phyloP scores from a whole-genome alignment of 2,329 filamentous ascomycete species.

The Fusarium beomiforme region DNA sequence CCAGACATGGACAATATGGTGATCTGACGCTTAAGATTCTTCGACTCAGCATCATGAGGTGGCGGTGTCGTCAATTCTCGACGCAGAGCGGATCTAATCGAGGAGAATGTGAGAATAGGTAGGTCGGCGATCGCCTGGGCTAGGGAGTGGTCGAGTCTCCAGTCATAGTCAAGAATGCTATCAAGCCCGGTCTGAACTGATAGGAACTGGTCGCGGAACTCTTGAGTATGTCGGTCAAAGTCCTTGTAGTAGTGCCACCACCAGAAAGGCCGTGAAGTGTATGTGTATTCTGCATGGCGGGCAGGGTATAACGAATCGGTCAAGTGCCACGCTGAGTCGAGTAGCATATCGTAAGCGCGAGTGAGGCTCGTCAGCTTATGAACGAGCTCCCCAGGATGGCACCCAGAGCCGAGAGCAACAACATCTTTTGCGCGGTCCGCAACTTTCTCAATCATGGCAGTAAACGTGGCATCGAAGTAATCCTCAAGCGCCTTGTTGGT shows the following conservation, averaged over 20 bases:
- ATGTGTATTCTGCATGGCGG: slow-evolving; percentile 48
- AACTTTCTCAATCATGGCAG: slow-evolving; percentile 29
- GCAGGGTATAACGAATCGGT: slow-evolving; percentile 48
- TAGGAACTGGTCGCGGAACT: slow-evolving; percentile 45
- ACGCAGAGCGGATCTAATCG: slow-evolving; percentile 42
- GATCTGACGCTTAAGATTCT: slow-evolving; percentile 50
- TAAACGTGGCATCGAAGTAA: slow-evolving; percentile 47
- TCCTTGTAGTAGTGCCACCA: slow-evolving; percentile 54
- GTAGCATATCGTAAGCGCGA: slow-evolving; percentile 48
- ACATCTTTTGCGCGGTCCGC: slow-evolving; percentile 27
- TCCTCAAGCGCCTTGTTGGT: slow-evolving; percentile 43
- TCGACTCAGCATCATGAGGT: slow-evolving; percentile 46
- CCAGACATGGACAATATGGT: slow-evolving; percentile 51
- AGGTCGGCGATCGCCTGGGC: slow-evolving; percentile 50
- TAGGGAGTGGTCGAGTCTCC: slow-evolving; percentile 46
- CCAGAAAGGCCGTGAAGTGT: slow-evolving; percentile 51
- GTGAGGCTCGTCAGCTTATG: slow-evolving; percentile 33
- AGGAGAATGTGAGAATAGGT: slow-evolving; percentile 47
- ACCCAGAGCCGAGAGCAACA: not conserved
- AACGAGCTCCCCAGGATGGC: slow-evolving; percentile 17
- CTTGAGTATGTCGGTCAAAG: slow-evolving; percentile 43
- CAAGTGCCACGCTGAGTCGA: slow-evolving; percentile 51
- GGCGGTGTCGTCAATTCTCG: slow-evolving; percentile 45
- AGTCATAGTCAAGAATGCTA: slow-evolving; percentile 45
- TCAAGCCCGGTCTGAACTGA: slow-evolving; percentile 42